phyloP scores from a whole-genome alignment of 148 eudicot genomes.

The Beta vulgaris region DNA sequence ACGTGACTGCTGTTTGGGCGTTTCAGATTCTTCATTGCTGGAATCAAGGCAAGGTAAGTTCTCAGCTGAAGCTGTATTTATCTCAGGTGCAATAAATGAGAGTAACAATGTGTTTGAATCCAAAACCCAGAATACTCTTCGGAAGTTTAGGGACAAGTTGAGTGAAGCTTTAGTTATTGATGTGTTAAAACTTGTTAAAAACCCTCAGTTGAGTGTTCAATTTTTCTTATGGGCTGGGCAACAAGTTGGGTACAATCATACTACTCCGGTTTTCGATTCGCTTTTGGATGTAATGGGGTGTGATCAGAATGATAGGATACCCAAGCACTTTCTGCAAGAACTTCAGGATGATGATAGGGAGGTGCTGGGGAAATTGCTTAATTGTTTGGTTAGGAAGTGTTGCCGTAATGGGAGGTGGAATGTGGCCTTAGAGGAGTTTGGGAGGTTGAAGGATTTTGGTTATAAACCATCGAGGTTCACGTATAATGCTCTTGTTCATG shows the following conservation, averaged over 20 bases:
- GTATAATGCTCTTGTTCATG: constrained; percentile 64
- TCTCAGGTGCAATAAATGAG: constrained; percentile 46
- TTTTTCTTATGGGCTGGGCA: constrained; percentile 88
- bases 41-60: constrained; percentile 38
- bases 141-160: constrained; percentile 63
- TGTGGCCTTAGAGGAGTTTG: constrained; percentile 88
- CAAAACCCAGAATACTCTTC: constrained; percentile 52
- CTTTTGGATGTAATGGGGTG: constrained; percentile 59
- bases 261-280: constrained; percentile 50
- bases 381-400: constrained; percentile 61
- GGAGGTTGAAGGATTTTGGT: constrained; percentile 84
- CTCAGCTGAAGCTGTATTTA: constrained; percentile 39
- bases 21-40: constrained; percentile 23
- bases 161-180: constrained; percentile 55
- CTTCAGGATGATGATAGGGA: constrained; percentile 62
- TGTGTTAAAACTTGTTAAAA: constrained; percentile 56
- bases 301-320: constrained; percentile 30
- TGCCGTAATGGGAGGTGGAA: constrained; percentile 76
- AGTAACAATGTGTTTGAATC: constrained; percentile 39
- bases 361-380: constrained; percentile 62
- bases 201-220: constrained; percentile 61
- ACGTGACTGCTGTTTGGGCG: constrained; percentile 29
- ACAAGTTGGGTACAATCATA: constrained; percentile 81
- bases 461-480: constrained; percentile 66
- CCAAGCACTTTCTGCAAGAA: constrained; percentile 47